phyloP scores from a whole-genome alignment of 805 yeast species.

The Ogataea pini region DNA sequence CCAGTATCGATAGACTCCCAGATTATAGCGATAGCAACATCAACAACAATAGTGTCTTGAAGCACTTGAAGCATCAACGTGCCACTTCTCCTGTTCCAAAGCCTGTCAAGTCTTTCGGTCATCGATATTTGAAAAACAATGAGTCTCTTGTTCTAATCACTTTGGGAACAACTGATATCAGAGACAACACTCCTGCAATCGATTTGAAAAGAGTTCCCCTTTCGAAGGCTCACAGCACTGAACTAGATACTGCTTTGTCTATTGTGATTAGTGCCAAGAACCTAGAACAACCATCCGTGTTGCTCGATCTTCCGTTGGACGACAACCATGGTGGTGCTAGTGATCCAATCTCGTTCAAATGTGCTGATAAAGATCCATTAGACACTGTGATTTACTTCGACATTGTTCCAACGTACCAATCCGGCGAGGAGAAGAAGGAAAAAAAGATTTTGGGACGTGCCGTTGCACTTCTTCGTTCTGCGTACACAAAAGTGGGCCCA shows the following conservation, averaged over 20 bases:
- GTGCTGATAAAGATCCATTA: conserved; percentile 47
- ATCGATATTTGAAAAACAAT: conserved; percentile 60
- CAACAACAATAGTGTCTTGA: conserved; percentile 21
- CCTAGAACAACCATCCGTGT: conserved; percentile 53
- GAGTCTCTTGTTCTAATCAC: conserved; percentile 79
- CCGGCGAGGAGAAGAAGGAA: conserved; percentile 24
- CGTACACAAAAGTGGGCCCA: conserved; percentile 66
- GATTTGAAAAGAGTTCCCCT: conserved; percentile 73
- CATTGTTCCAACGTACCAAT: conserved; percentile 82
- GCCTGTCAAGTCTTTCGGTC: conserved; percentile 84
- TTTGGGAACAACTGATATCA: conserved; percentile 80
- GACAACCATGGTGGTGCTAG: conserved; percentile 69
- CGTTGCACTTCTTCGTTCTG: conserved; percentile 66
- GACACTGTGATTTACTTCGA: conserved; percentile 73
- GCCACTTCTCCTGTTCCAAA: conserved; percentile 38
- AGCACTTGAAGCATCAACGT: conserved; percentile 24
- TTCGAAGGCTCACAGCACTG: conserved; percentile 75
- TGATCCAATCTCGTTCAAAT: conserved; percentile 74
- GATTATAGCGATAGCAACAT: conserved; percentile 20
- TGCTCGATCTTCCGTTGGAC: conserved; percentile 80
- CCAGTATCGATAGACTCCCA: conserved; percentile 29
- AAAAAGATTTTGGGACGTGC: conserved; percentile 74
- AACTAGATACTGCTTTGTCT: conserved; percentile 84
- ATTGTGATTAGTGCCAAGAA: conserved; percentile 55
- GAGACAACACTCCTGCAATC: conserved; percentile 59